Percentiles rank a stretch among this genome's conserved stretches.
Conservation (phyloP, 306 rosid genomes). For the Corylus heterophylla region DNA sequence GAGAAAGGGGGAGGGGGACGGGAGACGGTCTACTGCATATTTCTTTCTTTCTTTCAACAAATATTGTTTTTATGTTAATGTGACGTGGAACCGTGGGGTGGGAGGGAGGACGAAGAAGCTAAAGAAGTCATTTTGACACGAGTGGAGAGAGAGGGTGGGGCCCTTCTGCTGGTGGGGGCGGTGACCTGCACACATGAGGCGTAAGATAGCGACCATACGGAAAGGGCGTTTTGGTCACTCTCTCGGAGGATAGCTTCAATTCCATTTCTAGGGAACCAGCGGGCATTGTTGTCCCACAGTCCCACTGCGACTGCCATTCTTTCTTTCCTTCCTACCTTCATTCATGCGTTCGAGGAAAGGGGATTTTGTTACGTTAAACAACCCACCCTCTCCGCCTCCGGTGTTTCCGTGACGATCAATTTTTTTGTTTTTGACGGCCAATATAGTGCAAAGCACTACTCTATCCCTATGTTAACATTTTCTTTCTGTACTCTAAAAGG, state of each 20-base stretch:
- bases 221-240: constrained; percentile 41
- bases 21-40: not conserved
- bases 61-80: not conserved
- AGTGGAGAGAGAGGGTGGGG: constrained; percentile 17
- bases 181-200: constrained; percentile 43
- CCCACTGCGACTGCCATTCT: not conserved
- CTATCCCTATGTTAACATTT: no score
- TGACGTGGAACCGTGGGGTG: not conserved
- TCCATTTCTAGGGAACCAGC: constrained; percentile 13
- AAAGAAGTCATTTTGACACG: constrained; percentile 33
- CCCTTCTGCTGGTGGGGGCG: constrained; percentile 37
- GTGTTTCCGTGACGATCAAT: no score
- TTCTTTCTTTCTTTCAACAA: no score
- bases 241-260: not conserved
- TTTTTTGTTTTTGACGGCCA: no score
- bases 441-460: no score
- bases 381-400: no score
- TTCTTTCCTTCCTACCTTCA: not conserved
- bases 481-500: no score
- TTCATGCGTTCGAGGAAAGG: constrained; percentile 10
- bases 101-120: constrained; percentile 24
- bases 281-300: not conserved
- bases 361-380: no score
- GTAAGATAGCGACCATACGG: constrained; percentile 49
- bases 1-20: not conserved